Evolutionary conservation across 2,329 filamentous ascomycete genomes (phyloP).

Genomic region (Epichloe glyceriae): DNA sequence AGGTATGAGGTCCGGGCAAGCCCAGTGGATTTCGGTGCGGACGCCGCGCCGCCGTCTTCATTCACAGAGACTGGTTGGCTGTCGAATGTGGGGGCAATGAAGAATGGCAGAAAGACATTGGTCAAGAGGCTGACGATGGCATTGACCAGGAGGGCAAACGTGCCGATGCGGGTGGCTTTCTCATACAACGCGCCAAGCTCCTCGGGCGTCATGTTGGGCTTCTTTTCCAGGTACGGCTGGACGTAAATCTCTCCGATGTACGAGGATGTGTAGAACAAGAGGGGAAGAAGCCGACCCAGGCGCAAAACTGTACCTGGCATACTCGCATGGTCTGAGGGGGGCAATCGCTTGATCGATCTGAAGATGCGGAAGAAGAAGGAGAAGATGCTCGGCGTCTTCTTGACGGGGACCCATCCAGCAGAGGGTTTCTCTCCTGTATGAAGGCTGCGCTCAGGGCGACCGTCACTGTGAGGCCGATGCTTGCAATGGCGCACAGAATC

Average conservation of each 20-base stretch:
- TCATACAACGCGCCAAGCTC: constrained; percentile 76
- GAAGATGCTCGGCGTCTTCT: constrained; percentile 51
- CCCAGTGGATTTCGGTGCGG: neutral
- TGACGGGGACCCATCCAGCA: constrained; percentile 50
- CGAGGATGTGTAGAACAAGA: constrained; percentile 88
- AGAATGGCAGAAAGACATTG: constrained; percentile 73
- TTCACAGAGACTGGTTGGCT: constrained; percentile 18
- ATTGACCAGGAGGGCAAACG: constrained; percentile 79
- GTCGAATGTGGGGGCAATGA: constrained; percentile 72
- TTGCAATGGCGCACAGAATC: constrained; percentile 76
- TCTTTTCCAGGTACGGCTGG: constrained; percentile 62
- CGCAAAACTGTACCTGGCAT: constrained; percentile 70
- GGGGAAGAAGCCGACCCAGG: constrained; percentile 93
- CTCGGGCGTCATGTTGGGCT: constrained; percentile 63
- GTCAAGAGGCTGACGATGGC: constrained; percentile 71
- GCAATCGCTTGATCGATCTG: constrained; percentile 62
- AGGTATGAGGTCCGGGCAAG: constrained; percentile 30
- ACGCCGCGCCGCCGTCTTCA: neutral
- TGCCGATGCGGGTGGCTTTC: constrained; percentile 72
- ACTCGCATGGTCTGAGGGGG: constrained; percentile 72
- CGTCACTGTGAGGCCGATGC: constrained; percentile 56
- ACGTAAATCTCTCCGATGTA: constrained; percentile 91
- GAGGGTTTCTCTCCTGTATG: constrained; percentile 71
- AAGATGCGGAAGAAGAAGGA: constrained; percentile 71
- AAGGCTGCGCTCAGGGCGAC: constrained; percentile 55